Conservation (phyloP, 2,329 filamentous ascomycete species). For the Fusarium bactridioides region DNA sequence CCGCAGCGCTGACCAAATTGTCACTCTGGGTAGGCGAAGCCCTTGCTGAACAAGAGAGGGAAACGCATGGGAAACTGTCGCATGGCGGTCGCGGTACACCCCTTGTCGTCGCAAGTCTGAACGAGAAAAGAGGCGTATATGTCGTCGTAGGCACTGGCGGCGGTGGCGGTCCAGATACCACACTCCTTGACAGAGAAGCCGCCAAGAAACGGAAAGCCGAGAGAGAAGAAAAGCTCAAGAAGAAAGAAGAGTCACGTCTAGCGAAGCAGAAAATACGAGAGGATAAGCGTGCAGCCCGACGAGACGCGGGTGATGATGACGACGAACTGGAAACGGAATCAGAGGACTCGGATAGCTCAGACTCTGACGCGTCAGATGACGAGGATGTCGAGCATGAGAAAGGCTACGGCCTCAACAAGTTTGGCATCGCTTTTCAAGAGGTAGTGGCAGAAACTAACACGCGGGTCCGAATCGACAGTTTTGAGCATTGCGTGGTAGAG, state of each 20-base stretch:
- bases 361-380: conserved; percentile 60
- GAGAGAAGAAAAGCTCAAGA: conserved; percentile 68
- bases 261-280: conserved; percentile 66
- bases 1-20: conserved; percentile 90
- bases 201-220: conserved; percentile 70
- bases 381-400: conserved; percentile 62
- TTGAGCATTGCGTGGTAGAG: conserved; percentile 96
- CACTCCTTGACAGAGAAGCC: conserved; percentile 72
- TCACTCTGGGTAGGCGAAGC: conserved; percentile 95
- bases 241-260: conserved; percentile 64
- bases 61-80: conserved; percentile 72
- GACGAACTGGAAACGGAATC: conserved; percentile 58
- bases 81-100: conserved; percentile 79
- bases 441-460: conserved; percentile 92
- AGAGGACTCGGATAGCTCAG: conserved; percentile 51
- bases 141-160: conserved; percentile 93
- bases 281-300: conserved; percentile 68
- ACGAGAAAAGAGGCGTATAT: conserved; percentile 87
- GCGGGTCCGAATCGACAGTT: conserved; percentile 90
- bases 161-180: conserved; percentile 77
- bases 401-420: conserved; percentile 83
- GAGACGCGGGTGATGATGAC: conserved; percentile 55
- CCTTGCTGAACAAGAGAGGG: conserved; percentile 86
- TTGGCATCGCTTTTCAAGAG: conserved; percentile 94
- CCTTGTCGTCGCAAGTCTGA: conserved; percentile 87